These are phyloP conservation scores for Fusarium setosum DNA, from an alignment of 2,329 filamentous ascomycete genomes.

Conservation along the genomic window DNA sequence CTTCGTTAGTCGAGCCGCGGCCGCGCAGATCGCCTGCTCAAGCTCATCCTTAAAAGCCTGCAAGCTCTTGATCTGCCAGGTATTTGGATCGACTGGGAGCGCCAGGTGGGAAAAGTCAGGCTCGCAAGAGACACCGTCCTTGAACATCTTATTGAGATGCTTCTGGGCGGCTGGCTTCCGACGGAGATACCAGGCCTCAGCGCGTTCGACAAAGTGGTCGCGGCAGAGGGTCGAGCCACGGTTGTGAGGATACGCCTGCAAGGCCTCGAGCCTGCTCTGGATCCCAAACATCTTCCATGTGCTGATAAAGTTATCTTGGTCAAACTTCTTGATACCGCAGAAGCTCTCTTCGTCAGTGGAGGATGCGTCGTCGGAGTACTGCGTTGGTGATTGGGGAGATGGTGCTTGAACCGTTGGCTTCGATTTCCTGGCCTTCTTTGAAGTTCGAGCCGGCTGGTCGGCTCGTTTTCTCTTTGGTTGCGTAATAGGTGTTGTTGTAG, in stretches of 20 bases:
- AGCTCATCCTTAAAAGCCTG: conserved; percentile 6
- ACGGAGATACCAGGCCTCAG: conserved; percentile 23
- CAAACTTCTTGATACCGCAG: conserved; percentile 11
- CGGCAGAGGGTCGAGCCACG: conserved; percentile 26
- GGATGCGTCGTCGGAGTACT: neutral
- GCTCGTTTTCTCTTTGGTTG: conserved; percentile 7
- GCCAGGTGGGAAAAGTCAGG: conserved; percentile 16
- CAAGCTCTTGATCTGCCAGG: conserved; percentile 9
- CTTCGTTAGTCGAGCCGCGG: neutral
- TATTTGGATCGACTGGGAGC: conserved; percentile 16
- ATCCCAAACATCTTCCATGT: neutral
- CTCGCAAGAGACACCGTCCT: neutral
- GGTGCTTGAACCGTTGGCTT: neutral
- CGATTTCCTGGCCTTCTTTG: conserved; percentile 5
- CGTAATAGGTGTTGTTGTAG: neutral
- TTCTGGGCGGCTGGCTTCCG: conserved; percentile 2
- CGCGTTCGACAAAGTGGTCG: conserved; percentile 22
- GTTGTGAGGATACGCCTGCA: conserved; percentile 34
- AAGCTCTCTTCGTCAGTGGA: neutral
- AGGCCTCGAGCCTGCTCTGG: conserved; percentile 16
- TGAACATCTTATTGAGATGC: neutral
- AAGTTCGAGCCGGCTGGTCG: neutral
- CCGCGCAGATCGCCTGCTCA: neutral
- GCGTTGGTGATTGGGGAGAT: neutral
- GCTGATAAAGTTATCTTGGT: neutral